A percentile compares a stretch with the other conserved stretches of the same genome.
phyloP scores from a whole-genome alignment of 2,329 filamentous ascomycete genomes.

The Aspergillaceae sp. region DNA sequence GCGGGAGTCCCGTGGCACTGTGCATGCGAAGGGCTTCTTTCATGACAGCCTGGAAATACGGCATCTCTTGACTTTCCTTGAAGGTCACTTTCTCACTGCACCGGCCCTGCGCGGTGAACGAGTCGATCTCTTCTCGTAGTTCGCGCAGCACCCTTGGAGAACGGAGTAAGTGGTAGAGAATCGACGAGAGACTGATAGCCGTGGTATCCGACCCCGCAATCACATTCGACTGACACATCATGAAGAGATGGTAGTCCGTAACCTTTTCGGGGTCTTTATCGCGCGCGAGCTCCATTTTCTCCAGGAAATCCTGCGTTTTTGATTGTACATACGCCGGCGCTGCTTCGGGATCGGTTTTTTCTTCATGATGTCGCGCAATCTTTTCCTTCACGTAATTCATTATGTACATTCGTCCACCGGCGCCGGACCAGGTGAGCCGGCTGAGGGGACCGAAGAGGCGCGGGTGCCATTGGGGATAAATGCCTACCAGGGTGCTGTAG shows the following conservation, averaged over 20 bases:
- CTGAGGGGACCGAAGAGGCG: slow-evolving; percentile 24
- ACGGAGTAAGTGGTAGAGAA: slow-evolving; percentile 40
- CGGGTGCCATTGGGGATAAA: slow-evolving; percentile 36
- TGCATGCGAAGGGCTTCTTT: slow-evolving; percentile 48
- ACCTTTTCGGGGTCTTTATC: slow-evolving; percentile 37
- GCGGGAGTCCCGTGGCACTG: slow-evolving; percentile 40
- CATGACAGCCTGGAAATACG: slow-evolving; percentile 47
- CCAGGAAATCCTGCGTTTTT: slow-evolving; percentile 32
- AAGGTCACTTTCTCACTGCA: slow-evolving; percentile 26
- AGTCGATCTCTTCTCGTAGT: slow-evolving; percentile 27
- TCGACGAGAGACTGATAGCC: slow-evolving; percentile 38
- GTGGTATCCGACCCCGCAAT: slow-evolving; percentile 40
- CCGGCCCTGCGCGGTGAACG: slow-evolving; percentile 11
- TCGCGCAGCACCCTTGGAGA: slow-evolving; percentile 18
- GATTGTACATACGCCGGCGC: slow-evolving; percentile 4
- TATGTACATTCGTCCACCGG: slow-evolving; percentile 24
- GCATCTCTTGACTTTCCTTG: slow-evolving; percentile 35
- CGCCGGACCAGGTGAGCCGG: slow-evolving; percentile 22
- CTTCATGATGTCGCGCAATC: slow-evolving; percentile 19
- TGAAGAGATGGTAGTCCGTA: slow-evolving; percentile 32
- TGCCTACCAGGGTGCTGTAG: slow-evolving; percentile 35
- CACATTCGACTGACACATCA: slow-evolving; percentile 29
- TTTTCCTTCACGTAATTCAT: slow-evolving; percentile 25
- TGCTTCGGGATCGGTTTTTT: slow-evolving; percentile 8
- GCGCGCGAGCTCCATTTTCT: slow-evolving; percentile 36